Percentiles rank a stretch among this genome's conserved stretches.
Evolutionary conservation across 179 eudicot genomes (phyloP).

Genomic region (Spinacia oleracea): DNA sequence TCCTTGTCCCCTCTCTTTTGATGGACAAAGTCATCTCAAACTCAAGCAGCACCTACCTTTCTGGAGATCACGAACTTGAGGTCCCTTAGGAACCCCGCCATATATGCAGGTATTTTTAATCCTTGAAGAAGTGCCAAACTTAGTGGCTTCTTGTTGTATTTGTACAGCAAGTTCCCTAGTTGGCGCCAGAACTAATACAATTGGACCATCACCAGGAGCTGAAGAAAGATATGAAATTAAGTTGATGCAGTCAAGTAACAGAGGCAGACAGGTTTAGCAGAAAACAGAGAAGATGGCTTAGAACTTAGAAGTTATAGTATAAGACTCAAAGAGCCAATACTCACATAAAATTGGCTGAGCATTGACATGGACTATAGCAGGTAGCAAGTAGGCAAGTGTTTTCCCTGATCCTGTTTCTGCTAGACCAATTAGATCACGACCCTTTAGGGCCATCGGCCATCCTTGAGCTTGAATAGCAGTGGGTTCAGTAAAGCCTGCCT

Average conservation of each 20-base stretch:
- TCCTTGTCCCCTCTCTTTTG: slow-evolving; percentile 43
- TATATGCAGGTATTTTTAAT: slow-evolving; percentile 89
- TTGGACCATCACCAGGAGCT: slow-evolving; percentile 95
- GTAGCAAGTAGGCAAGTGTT: slow-evolving; percentile 86
- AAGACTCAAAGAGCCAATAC: slow-evolving; percentile 18
- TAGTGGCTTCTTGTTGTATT: slow-evolving; percentile 88
- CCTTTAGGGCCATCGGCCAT: slow-evolving; percentile 99
- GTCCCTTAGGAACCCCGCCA: slow-evolving; percentile 99
- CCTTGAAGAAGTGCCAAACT: slow-evolving; percentile 76
- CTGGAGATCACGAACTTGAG: slow-evolving; percentile 96
- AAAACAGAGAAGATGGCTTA: too few species aligned
- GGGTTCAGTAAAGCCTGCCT: slow-evolving; percentile 87
- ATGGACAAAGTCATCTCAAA: slow-evolving; percentile 44
- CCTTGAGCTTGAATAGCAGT: slow-evolving; percentile 98
- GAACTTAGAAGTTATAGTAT: neutral
- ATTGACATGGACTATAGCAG: slow-evolving; percentile 91
- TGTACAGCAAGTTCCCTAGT: slow-evolving; percentile 98
- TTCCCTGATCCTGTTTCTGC: slow-evolving; percentile 99
- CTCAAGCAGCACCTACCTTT: slow-evolving; percentile 69
- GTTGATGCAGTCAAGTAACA: slow-evolving; percentile 18
- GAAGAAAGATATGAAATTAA: slow-evolving; percentile 17
- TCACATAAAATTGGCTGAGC: slow-evolving; percentile 91
- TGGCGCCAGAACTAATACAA: slow-evolving; percentile 89
- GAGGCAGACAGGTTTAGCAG: neutral
- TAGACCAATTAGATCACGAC: slow-evolving; percentile 93